phyloP scores from a whole-genome alignment of 2,329 filamentous ascomycete species.

The Chaetomium globosum region DNA sequence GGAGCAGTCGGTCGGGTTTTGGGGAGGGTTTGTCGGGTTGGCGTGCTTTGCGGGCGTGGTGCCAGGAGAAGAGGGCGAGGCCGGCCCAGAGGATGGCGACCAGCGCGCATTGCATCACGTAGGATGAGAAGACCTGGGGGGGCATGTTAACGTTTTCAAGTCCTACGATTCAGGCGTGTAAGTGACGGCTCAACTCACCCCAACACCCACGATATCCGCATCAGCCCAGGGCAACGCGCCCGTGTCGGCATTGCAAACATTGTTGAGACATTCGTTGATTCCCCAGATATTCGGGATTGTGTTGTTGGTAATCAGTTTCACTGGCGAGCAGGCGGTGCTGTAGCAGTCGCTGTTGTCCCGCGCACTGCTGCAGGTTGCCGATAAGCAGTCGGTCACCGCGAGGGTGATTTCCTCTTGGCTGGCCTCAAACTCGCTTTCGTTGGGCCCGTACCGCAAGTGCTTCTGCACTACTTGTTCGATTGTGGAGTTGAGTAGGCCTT shows the following conservation, averaged over 20 bases:
- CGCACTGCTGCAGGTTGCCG: neutral
- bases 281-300: no score
- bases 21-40: neutral
- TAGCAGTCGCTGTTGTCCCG: neutral
- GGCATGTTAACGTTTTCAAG: no score
- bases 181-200: no score
- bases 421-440: neutral
- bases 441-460: neutral
- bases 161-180: no score
- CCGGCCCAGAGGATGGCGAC: slow-evolving; percentile 3
- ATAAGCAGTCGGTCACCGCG: neutral
- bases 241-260: no score
- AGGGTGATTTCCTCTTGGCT: neutral
- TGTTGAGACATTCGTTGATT: no score
- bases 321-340: neutral
- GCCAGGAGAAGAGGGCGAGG: neutral
- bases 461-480: neutral
- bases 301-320: no score
- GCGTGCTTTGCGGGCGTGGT: neutral
- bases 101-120: slow-evolving; percentile 4
- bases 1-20: neutral
- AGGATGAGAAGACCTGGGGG: slow-evolving; percentile 2
- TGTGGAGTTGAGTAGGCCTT: neutral
- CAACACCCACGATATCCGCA: no score
- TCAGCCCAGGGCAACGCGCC: no score